Conservation (phyloP, 352 stramenopile species). For the Phytopythium sindhum region DNA sequence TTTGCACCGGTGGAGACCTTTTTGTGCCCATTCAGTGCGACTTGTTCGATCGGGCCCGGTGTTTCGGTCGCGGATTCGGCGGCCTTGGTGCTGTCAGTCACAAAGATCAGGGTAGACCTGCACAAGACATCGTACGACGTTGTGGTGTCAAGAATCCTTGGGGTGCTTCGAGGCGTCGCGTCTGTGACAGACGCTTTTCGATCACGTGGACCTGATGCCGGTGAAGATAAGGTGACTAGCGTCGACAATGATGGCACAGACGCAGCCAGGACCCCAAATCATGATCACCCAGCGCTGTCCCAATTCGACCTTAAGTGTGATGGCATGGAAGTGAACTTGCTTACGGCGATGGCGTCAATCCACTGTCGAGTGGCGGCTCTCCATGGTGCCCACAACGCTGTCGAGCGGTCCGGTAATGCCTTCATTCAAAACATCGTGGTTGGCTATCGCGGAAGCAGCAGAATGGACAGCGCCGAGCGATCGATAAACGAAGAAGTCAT, state of each 20-base stretch:
- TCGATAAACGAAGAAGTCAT: constrained; percentile 53
- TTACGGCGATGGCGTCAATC: constrained; percentile 26
- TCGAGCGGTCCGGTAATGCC: constrained; percentile 26
- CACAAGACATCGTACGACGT: constrained; percentile 23
- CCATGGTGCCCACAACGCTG: constrained; percentile 22
- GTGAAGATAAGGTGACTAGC: background rate
- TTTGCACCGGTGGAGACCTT: constrained; percentile 31
- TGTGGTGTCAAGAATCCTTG: constrained; percentile 12
- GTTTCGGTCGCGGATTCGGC: constrained; percentile 3
- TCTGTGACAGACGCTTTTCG: background rate
- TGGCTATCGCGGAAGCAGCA: constrained; percentile 24
- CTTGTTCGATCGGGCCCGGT: constrained; percentile 32
- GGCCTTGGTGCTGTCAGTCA: constrained; percentile 18
- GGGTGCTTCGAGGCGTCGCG: constrained; percentile 12
- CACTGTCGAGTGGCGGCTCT: constrained; percentile 61
- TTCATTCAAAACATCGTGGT: constrained; percentile 63
- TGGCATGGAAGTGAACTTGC: constrained; percentile 48
- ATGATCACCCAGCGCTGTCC: background rate
- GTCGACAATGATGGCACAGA: background rate
- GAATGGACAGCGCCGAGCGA: background rate
- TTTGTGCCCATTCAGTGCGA: constrained; percentile 47
- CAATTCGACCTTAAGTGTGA: constrained; percentile 27
- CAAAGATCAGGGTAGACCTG: constrained; percentile 30
- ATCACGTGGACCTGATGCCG: background rate
- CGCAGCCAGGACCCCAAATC: background rate